A percentile compares a stretch with the other conserved stretches of the same genome.
These are phyloP conservation scores for Cryptococcus sp. DNA, from an alignment of 1,284 basidiomycete genomes.

Conservation along the genomic window DNA sequence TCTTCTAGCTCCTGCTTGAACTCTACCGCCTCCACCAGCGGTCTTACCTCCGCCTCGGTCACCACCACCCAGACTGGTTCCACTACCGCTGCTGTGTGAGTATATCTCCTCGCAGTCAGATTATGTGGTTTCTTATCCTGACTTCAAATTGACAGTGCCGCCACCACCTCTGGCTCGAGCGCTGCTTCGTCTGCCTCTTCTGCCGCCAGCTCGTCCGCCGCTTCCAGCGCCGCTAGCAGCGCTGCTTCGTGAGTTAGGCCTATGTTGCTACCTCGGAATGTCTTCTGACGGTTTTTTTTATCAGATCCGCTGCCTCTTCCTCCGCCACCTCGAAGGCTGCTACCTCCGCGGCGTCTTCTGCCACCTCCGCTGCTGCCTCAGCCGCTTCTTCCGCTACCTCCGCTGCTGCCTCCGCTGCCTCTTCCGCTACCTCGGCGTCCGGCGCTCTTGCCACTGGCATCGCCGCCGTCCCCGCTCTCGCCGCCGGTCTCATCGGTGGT, in stretches of 20 bases:
- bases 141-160: background rate
- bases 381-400: slow-evolving; percentile 17
- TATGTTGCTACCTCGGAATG: background rate
- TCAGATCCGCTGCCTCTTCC: slow-evolving; percentile 2
- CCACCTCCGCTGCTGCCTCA: slow-evolving; percentile 6
- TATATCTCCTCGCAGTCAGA: background rate
- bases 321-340: slow-evolving; percentile 10
- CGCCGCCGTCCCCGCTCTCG: slow-evolving; percentile 35
- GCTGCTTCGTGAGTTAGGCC: slow-evolving; percentile 6
- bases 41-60: slow-evolving; percentile 22
- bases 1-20: slow-evolving; percentile 34
- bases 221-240: slow-evolving; percentile 13
- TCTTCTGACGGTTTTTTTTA: background rate
- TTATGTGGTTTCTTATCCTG: background rate
- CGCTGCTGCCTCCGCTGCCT: slow-evolving; percentile 21
- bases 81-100: too few species aligned
- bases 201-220: slow-evolving; percentile 12
- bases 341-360: slow-evolving; percentile 13
- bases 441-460: slow-evolving; percentile 29
- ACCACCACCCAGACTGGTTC: slow-evolving; percentile 13
- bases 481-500: slow-evolving; percentile 37
- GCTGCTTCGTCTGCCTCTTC: slow-evolving; percentile 17
- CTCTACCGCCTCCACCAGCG: slow-evolving; percentile 27
- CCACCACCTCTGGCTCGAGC: slow-evolving; percentile 18
- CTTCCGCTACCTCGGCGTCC: slow-evolving; percentile 15